Base-by-base conservation (phyloP, 2,329 filamentous ascomycete species). In the Waltergamsia citrina region DNA sequence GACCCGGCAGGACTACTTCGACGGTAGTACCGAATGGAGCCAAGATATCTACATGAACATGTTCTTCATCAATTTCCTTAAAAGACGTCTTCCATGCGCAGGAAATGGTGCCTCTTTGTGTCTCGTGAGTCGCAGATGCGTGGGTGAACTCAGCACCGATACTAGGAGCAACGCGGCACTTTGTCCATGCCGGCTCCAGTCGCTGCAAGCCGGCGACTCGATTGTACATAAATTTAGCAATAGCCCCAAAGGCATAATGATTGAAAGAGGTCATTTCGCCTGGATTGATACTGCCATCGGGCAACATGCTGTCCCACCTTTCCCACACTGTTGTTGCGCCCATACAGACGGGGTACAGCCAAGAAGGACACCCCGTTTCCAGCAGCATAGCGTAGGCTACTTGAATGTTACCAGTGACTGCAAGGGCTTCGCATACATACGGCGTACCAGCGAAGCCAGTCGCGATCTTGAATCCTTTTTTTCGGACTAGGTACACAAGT, bases 221-320 rank as follows among this genome's bases (percentile, higher is more conserved):
- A 6, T 23, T 17, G 4, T 32, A 32, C 2, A 32, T 12, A 12
- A 32, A 32, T 16, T 32, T 32, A n/a, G 30, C 62, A 2, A 70
- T 62, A 1, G 62, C 60, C 0, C 65, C 64, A 14, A 67, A 59
- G 0, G 66, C 58, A 34, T 69, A 70, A 39, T 70, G 65, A 19
- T 69, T 68, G 38, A 67, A 66, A 12, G 62, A 67, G 0, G 63
- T 66, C 66, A 69, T 69, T 23, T 52, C 43, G 1, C 63, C 60
- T 0, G 59, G 51, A 35, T 69, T 69, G n/a, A 69, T 42, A 1
- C 41, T 50, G 0, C 64, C 65, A 35, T 69, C 49, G 0, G 62
- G 51, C 1, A 67, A 43, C 22, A 70, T 48, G 22, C 58, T 62
- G 31, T 71, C 64, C 67, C 66, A 70, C 3, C 67, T 55, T 40